Percentiles rank a stretch among this genome's conserved stretches.
phyloP scores from a whole-genome alignment of 768 basidiomycete genomes.

The Kwoniella europaea region DNA sequence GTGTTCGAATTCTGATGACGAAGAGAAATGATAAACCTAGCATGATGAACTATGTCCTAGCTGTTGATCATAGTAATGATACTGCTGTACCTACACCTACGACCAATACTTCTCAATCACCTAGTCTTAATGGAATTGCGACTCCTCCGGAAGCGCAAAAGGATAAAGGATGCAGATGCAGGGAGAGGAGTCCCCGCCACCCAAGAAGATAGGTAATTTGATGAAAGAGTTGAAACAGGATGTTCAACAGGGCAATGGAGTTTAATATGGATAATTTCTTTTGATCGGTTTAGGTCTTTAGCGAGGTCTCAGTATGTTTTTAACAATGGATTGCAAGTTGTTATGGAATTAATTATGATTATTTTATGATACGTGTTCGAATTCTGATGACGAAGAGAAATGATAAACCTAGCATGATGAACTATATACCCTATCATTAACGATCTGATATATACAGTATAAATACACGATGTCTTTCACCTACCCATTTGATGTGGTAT shows the following conservation, averaged over 20 bases:
- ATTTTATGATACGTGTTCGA: no score
- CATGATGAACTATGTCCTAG: conserved; percentile 60
- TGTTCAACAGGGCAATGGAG: conserved; percentile 60
- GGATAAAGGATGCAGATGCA: not conserved
- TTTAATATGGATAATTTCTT: conserved; percentile 55
- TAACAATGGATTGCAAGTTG: no score
- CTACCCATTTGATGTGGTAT: no score
- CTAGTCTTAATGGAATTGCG: conserved; percentile 1
- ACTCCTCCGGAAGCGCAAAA: conserved; percentile 12
- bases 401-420: no score
- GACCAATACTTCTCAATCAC: not conserved
- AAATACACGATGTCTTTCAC: no score
- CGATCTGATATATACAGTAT: no score
- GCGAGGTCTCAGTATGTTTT: no score
- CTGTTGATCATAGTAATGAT: conserved; percentile 38
- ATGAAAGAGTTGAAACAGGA: conserved; percentile 92
- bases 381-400: no score
- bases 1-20: no score
- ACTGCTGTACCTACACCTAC: conserved; percentile 4
- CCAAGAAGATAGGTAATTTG: conserved; percentile 68
- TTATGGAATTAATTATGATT: no score
- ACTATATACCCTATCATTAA: no score
- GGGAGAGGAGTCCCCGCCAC: conserved; percentile 60
- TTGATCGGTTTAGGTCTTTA: conserved; percentile 1
- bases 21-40: no score